Conservation (phyloP, 805 yeast species). For the Lachancea sp. region DNA sequence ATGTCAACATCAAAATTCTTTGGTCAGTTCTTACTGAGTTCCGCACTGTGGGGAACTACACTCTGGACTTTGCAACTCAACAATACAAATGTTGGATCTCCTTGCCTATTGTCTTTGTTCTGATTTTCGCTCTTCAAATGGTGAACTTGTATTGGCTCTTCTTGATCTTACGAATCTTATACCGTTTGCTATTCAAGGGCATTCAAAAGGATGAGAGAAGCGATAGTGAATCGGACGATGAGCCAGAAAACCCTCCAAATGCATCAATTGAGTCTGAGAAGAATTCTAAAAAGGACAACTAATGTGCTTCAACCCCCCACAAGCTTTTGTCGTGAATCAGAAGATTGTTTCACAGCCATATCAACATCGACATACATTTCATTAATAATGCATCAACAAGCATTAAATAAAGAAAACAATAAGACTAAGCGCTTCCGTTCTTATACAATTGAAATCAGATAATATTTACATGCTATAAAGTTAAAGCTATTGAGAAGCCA, state of each 20-base stretch:
- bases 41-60: slow-evolving; percentile 74
- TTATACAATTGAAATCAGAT: not conserved
- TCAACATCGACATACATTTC: not conserved
- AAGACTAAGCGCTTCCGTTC: not conserved
- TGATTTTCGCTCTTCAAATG: slow-evolving; percentile 74
- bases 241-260: slow-evolving; percentile 13
- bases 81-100: slow-evolving; percentile 97
- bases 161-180: slow-evolving; percentile 70
- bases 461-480: not conserved
- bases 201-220: slow-evolving; percentile 76
- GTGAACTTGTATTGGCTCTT: slow-evolving; percentile 86
- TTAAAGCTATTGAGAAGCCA: not conserved
- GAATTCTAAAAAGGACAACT: slow-evolving; percentile 8
- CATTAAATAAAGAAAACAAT: not conserved
- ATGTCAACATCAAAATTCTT: slow-evolving; percentile 68
- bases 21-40: slow-evolving; percentile 85
- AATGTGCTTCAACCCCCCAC: no score
- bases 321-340: not conserved
- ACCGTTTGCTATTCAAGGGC: slow-evolving; percentile 55
- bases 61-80: slow-evolving; percentile 77
- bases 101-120: slow-evolving; percentile 76
- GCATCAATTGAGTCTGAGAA: slow-evolving; percentile 1
- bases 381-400: not conserved
- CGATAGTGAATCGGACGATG: slow-evolving; percentile 65
- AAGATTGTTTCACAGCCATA: not conserved